Conservation (phyloP, 2,329 filamentous ascomycete species). For the Basipetospora chlamydospora region DNA sequence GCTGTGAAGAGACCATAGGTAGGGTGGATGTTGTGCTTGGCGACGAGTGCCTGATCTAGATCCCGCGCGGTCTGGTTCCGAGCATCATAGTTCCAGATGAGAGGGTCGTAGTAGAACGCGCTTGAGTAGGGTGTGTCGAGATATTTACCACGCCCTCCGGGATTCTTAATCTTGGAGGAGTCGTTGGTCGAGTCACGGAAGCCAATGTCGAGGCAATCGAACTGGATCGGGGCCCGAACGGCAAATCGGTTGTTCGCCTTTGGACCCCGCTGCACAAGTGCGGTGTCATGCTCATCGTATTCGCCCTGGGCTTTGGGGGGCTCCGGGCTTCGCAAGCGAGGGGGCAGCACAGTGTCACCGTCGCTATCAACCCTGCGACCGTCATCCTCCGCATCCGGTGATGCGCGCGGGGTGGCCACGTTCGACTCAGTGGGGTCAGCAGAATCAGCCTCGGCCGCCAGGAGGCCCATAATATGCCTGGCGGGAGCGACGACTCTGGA, state of each 20-base stretch:
- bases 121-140: constrained; percentile 38
- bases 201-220: constrained; percentile 39
- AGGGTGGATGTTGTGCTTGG: constrained; percentile 36
- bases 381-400: constrained; percentile 7
- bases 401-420: constrained; percentile 4
- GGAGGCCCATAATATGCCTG: constrained; percentile 16
- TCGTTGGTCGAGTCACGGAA: constrained; percentile 45
- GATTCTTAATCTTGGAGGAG: constrained; percentile 35
- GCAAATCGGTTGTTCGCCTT: constrained; percentile 38
- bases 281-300: constrained; percentile 37
- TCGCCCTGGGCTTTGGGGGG: constrained; percentile 25
- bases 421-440: constrained; percentile 7
- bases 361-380: constrained; percentile 6
- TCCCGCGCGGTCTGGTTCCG: constrained; percentile 32
- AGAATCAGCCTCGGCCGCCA: constrained; percentile 12
- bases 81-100: constrained; percentile 37
- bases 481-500: constrained; percentile 7
- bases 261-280: constrained; percentile 27
- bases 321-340: constrained; percentile 22
- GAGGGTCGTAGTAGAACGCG: constrained; percentile 39
- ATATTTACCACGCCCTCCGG: constrained; percentile 37
- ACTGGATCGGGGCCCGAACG: constrained; percentile 32
- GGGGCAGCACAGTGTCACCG: constrained; percentile 9
- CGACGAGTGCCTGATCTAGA: constrained; percentile 34
- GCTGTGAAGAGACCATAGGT: constrained; percentile 37